A percentile compares a stretch with the other conserved stretches of the same genome.
phyloP scores from a whole-genome alignment of 768 basidiomycete species.

The Leccinum fibrillosum region DNA sequence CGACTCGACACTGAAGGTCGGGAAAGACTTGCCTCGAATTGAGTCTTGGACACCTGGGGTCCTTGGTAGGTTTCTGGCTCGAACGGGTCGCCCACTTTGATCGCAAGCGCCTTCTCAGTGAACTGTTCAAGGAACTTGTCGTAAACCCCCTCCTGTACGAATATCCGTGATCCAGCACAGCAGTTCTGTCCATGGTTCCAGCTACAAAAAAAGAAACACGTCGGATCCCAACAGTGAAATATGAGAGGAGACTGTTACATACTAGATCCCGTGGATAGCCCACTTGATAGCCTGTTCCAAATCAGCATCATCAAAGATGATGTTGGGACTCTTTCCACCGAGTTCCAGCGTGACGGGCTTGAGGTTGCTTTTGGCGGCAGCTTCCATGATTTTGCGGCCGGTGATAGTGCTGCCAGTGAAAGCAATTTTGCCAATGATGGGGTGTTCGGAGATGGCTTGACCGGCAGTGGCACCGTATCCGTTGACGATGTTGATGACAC shows the following conservation, averaged over 20 bases:
- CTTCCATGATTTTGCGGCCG: conserved; percentile 13
- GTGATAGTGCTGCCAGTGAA: conserved; percentile 12
- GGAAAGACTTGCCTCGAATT: conserved; percentile 2
- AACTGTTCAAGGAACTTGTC: conserved; percentile 5
- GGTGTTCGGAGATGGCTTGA: conserved; percentile 11
- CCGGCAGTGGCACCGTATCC: conserved; percentile 7
- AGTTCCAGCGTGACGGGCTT: conserved; percentile 11
- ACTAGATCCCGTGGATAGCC: conserved; percentile 10
- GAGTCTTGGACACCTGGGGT: conserved; percentile 10
- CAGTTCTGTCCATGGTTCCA: conserved; percentile 10
- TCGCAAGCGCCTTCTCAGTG: conserved; percentile 4
- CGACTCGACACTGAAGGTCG: too few species aligned
- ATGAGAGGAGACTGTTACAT: background rate
- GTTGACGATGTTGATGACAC: conserved; percentile 7
- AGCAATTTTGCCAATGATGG: conserved; percentile 3
- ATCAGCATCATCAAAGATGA: conserved; percentile 13
- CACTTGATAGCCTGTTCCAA: conserved; percentile 13
- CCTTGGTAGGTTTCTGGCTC: conserved; percentile 6
- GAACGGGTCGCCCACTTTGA: conserved; percentile 8
- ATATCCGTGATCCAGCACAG: conserved; percentile 11
- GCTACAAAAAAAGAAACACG: background rate
- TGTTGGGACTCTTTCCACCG: conserved; percentile 10
- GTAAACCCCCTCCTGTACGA: conserved; percentile 7
- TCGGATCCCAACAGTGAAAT: background rate
- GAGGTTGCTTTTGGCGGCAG: conserved; percentile 11